Evolutionary conservation across 176 grass and related monocot genomes (phyloP).

Genomic region (Phyllostachys edulis): DNA sequence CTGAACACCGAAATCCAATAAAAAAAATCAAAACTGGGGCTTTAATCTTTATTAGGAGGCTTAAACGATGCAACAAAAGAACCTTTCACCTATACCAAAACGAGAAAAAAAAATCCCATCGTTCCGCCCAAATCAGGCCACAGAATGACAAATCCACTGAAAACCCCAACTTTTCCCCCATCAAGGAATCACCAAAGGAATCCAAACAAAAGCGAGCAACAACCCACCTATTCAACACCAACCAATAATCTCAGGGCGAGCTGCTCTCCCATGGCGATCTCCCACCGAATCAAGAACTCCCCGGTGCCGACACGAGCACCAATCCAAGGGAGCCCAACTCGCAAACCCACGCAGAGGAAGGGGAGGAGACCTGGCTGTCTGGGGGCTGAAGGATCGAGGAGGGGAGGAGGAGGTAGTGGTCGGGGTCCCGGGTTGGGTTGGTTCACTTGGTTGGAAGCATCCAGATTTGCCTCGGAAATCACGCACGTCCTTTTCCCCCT

Average conservation of each 20-base stretch:
- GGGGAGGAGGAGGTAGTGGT: not conserved
- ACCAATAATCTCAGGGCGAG: not conserved
- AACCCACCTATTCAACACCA: constrained; percentile 11
- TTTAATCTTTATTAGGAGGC: not conserved
- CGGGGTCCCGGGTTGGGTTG: not conserved
- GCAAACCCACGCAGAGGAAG: not conserved
- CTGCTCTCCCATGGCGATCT: not conserved
- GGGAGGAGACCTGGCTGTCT: not conserved
- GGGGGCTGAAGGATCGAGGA: constrained; percentile 28
- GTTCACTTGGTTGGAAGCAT: constrained; percentile 58
- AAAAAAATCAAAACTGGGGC: not conserved
- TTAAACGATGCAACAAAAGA: not conserved
- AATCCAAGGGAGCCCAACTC: constrained; percentile 14
- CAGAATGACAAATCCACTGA: not conserved
- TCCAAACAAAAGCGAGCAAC: not conserved
- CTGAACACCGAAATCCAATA: not conserved
- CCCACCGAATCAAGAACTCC: constrained; percentile 27
- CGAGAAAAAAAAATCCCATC: not conserved
- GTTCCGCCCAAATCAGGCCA: not conserved
- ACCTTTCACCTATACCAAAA: not conserved
- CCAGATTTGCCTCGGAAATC: constrained; percentile 42
- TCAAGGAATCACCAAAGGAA: not conserved
- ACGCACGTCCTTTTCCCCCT: not conserved
- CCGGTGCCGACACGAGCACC: not conserved
- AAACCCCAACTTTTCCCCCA: not conserved